Conservation (phyloP, 2,329 filamentous ascomycete species). For the Macrophomina pseudophaseolina region DNA sequence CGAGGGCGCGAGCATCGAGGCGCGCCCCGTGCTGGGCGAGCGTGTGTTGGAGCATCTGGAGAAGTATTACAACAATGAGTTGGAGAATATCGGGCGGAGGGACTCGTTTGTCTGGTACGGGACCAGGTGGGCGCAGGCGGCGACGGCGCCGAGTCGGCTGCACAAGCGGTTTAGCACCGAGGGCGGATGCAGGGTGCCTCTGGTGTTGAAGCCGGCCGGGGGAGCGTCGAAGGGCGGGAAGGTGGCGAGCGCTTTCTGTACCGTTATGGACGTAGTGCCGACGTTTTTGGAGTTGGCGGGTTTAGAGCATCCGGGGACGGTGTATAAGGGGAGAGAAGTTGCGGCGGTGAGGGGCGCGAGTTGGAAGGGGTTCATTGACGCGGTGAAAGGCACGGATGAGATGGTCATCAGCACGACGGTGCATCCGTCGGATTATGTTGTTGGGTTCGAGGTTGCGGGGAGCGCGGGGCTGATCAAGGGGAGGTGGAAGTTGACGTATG, state of each 20-base stretch:
- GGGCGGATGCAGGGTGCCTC: constrained; percentile 59
- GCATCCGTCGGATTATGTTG: constrained; percentile 9
- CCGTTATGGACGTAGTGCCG: constrained; percentile 49
- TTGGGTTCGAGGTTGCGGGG: constrained; percentile 18
- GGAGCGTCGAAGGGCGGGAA: constrained; percentile 32
- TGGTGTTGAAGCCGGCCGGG: constrained; percentile 50
- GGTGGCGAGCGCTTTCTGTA: constrained; percentile 58
- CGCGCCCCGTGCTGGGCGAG: constrained; percentile 61
- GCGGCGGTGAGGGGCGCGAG: constrained; percentile 25
- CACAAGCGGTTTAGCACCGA: constrained; percentile 55
- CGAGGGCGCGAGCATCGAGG: constrained; percentile 64
- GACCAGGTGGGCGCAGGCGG: constrained; percentile 60
- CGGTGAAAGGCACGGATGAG: not conserved
- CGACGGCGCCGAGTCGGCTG: constrained; percentile 55
- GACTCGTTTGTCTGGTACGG: constrained; percentile 67
- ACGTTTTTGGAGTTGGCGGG: constrained; percentile 56
- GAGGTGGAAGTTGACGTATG: constrained; percentile 21
- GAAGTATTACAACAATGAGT: constrained; percentile 62
- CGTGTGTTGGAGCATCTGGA: constrained; percentile 60
- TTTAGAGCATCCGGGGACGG: constrained; percentile 58
- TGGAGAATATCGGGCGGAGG: constrained; percentile 64
- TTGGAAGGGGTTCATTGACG: constrained; percentile 19
- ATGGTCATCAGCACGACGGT: not conserved
- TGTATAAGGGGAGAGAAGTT: constrained; percentile 50
- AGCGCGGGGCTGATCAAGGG: constrained; percentile 18